These are phyloP conservation scores for Canavalia ensiformis DNA, from an alignment of 306 rosid genomes.

Conservation along the genomic window DNA sequence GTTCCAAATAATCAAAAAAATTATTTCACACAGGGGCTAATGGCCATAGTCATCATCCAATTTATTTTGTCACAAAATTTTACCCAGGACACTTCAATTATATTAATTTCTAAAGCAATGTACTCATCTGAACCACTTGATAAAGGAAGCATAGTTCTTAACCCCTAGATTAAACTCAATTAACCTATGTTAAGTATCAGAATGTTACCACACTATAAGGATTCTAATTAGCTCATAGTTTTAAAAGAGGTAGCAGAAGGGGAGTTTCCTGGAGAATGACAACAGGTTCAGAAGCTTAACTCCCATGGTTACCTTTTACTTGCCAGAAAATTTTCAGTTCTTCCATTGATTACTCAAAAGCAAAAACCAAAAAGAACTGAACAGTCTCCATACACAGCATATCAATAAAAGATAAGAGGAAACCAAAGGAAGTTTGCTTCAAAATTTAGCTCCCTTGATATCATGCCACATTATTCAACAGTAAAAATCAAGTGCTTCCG, in stretches of 20 bases:
- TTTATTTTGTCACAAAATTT: background rate
- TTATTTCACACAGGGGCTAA: background rate
- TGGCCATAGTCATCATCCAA: background rate
- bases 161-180: constrained; percentile 23
- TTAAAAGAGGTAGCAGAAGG: background rate
- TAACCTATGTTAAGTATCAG: background rate
- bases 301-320: background rate
- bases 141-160: constrained; percentile 2
- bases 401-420: background rate
- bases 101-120: too few relatives aligned
- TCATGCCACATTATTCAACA: background rate
- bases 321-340: constrained; percentile 1
- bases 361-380: constrained; percentile 24
- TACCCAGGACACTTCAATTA: background rate
- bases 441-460: background rate
- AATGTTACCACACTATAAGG: background rate
- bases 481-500: background rate
- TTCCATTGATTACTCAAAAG: background rate
- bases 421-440: constrained; percentile 38
- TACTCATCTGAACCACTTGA: background rate
- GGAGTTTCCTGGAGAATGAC: constrained; percentile 1
- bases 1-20: constrained; percentile 1
- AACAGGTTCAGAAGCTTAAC: constrained; percentile 8
- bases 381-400: background rate
- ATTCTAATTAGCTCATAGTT: constrained; percentile 4